A percentile compares a stretch with the other conserved stretches of the same genome.
phyloP scores from a whole-genome alignment of 2,329 filamentous ascomycete species.

The Fusarium phyllophilum region DNA sequence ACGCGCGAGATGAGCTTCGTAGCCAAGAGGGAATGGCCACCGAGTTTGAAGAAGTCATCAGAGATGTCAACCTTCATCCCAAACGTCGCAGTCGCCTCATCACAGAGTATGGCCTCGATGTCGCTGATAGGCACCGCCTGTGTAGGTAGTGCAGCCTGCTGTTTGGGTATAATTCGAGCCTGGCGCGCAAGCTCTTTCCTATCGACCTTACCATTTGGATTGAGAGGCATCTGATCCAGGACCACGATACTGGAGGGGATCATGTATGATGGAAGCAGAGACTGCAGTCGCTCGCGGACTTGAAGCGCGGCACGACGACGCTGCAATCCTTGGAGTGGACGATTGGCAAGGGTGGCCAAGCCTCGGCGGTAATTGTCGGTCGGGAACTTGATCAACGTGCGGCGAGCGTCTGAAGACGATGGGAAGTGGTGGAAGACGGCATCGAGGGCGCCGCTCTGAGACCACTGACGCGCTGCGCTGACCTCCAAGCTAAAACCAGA shows the following conservation, averaged over 20 bases:
- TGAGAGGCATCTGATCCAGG: constrained; percentile 41
- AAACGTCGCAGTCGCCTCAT: not conserved
- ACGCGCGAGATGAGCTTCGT: constrained; percentile 5
- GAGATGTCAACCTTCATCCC: not conserved
- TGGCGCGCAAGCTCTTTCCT: constrained; percentile 18
- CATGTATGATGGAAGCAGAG: constrained; percentile 42
- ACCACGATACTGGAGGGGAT: constrained; percentile 36
- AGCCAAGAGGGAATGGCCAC: constrained; percentile 9
- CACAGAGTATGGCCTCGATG: not conserved
- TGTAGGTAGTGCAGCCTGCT: not conserved
- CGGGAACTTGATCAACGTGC: not conserved
- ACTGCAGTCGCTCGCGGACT: constrained; percentile 2
- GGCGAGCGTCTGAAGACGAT: not conserved
- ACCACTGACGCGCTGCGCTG: not conserved
- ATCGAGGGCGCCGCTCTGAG: not conserved
- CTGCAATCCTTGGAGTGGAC: constrained; percentile 21
- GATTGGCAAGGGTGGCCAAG: constrained; percentile 15
- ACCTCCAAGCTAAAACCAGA: not conserved
- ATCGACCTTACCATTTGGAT: constrained; percentile 42
- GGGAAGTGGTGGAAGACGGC: not conserved
- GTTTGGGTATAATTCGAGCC: not conserved
- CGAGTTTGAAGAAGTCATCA: constrained; percentile 13
- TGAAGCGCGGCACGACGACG: not conserved
- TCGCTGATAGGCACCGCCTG: not conserved
- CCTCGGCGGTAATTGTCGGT: not conserved